These are phyloP conservation scores for Colletotrichum sp. DNA, from an alignment of 2,329 filamentous ascomycete species.

Conservation along the genomic window DNA sequence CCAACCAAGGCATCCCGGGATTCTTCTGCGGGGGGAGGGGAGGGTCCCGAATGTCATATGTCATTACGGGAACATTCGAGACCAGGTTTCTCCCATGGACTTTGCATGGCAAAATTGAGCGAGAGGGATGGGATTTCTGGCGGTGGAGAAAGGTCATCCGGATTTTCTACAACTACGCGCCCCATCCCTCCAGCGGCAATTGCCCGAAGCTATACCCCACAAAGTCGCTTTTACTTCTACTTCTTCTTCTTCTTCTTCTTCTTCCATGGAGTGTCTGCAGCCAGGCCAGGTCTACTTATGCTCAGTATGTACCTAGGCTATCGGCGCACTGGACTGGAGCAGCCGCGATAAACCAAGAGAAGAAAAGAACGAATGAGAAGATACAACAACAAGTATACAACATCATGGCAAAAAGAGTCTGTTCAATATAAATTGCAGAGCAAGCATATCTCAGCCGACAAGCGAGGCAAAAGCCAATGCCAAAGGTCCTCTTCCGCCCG, in stretches of 20 bases:
- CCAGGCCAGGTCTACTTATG: background rate
- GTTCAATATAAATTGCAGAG: too few relatives aligned
- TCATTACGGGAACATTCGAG: background rate
- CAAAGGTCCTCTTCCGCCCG: too few relatives aligned
- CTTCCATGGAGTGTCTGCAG: background rate
- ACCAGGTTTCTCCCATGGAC: background rate
- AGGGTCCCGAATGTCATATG: background rate
- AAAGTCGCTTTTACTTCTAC: background rate
- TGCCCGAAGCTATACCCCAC: background rate
- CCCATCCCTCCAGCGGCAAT: background rate
- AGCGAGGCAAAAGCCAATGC: too few relatives aligned
- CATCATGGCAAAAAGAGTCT: too few relatives aligned
- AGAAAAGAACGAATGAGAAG: too few relatives aligned
- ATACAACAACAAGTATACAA: too few relatives aligned
- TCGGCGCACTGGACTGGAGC: background rate
- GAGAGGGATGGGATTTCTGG: background rate
- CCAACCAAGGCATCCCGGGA: background rate
- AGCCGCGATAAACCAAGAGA: too few relatives aligned
- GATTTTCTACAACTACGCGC: background rate
- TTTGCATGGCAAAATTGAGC: background rate
- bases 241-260: too few relatives aligned
- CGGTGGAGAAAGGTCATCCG: background rate
- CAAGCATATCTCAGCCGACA: too few relatives aligned
- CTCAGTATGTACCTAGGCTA: background rate
- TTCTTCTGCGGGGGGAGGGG: background rate